Evolutionary conservation across 2,329 filamentous ascomycete genomes (phyloP), one percentile per base, ranked within the genome.

Genomic region (Colletotrichum noveboracense): DNA sequence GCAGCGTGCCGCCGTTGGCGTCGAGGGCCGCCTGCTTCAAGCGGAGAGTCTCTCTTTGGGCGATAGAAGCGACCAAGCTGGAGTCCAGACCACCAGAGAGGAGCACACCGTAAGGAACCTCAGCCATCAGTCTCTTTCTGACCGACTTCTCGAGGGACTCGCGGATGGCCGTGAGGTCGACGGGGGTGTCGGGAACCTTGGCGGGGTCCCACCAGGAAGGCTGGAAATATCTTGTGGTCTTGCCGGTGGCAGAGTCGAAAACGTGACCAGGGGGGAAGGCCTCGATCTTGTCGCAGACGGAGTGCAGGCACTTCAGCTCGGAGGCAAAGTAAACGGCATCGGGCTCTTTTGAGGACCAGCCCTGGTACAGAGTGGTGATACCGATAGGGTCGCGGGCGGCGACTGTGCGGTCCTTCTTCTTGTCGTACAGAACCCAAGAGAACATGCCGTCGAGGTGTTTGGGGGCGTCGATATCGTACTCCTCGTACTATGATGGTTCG

Each of bases 391-490:
- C 97, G 84, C 97, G 93, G 71, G 97, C 97, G 74, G 97, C 97
- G 82, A 99, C 93, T 77, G 96, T 94, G 79, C 97, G 94, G 89
- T 99, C 94, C 85, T 96, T 93, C 80, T 92, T 93, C 91, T 98
- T 98, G 89, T 99, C 97, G 87, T 98, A 98, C 69, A 99, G 91
- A 72, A 99, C 96, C 88, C 97, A 99, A 18, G 96, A 98, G 91
- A 99, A 99, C 97, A 99, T 99, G 88, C 97, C 97, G 85, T 99
- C 97, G 80, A 99, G 93, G 86, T 95, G 90, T 87, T 96, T 97
- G 77, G 97, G 96, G 74, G 96, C 95, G 82, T 98, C 96, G 80
- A 97, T 90, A 82, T 93, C 97, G 91, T 97, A 92, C 87, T 98
- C 93, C 88, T 96, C 91, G 85, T 99, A 99, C 95, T 98, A 75